A percentile compares a stretch with the other conserved stretches of the same genome.
phyloP scores from a whole-genome alignment of 2,329 filamentous ascomycete genomes.

The Fusarium foetens region DNA sequence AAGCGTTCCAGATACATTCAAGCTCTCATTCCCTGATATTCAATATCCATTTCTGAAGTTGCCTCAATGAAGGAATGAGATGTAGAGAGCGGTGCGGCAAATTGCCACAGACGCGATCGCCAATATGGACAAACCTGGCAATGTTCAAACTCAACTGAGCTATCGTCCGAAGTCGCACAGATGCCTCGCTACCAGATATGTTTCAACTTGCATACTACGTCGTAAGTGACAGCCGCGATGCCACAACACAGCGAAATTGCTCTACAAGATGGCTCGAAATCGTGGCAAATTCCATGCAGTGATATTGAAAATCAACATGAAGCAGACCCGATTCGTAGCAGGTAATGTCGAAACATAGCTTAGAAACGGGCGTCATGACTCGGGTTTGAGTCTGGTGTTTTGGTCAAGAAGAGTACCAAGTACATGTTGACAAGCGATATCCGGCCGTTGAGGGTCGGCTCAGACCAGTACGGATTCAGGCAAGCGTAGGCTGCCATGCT shows the following conservation, averaged over 20 bases:
- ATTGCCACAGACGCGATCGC: slow-evolving; percentile 15
- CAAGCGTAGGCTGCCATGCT: slow-evolving; percentile 4
- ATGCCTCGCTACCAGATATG: background rate
- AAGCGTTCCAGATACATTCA: slow-evolving; percentile 39
- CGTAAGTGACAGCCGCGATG: background rate
- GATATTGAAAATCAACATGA: background rate
- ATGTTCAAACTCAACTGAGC: slow-evolving; percentile 18
- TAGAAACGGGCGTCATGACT: slow-evolving; percentile 16
- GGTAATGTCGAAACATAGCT: background rate
- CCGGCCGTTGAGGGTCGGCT: slow-evolving; percentile 12
- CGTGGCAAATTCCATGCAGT: background rate
- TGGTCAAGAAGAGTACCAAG: background rate
- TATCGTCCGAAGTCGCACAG: slow-evolving; percentile 28
- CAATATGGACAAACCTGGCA: slow-evolving; percentile 10
- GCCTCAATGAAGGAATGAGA: slow-evolving; percentile 1
- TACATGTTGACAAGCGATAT: background rate
- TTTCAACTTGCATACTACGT: background rate
- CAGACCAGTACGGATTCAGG: background rate
- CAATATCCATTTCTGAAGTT: slow-evolving; percentile 22
- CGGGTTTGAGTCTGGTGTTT: slow-evolving; percentile 6
- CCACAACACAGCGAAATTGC: background rate
- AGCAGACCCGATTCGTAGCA: background rate
- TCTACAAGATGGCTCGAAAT: background rate
- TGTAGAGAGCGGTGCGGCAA: slow-evolving; percentile 13
- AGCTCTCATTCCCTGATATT: slow-evolving; percentile 20